phyloP scores from a whole-genome alignment of 1,139 yeast species.

The Kodamaea alishanica region DNA sequence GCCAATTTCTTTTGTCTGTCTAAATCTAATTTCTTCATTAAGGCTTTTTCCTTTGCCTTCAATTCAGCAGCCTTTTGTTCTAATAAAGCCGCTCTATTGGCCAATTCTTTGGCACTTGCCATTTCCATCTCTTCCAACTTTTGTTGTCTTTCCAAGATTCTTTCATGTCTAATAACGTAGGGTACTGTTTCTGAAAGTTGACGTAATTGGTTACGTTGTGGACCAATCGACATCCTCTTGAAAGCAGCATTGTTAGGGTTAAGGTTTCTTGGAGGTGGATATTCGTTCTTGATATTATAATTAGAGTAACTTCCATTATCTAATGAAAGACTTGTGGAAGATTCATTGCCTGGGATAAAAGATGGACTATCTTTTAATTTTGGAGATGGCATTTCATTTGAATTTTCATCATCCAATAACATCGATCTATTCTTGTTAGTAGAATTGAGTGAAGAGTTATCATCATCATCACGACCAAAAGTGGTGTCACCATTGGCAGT shows the following conservation, averaged over 20 bases:
- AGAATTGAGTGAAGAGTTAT: conserved; percentile 24
- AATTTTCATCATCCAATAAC: conserved; percentile 34
- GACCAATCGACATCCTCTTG: conserved; percentile 54
- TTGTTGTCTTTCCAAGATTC: conserved; percentile 69
- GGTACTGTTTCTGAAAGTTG: conserved; percentile 81
- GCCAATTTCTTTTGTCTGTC: conserved; percentile 15
- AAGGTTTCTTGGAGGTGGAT: conserved; percentile 32
- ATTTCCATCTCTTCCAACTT: conserved; percentile 75
- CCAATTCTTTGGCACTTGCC: conserved; percentile 69
- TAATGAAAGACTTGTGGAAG: conserved; percentile 30
- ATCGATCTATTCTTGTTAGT: conserved; percentile 26
- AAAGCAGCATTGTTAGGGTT: conserved; percentile 45
- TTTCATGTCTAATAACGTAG: conserved; percentile 71
- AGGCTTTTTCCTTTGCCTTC: conserved; percentile 58
- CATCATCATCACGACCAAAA: conserved; percentile 10
- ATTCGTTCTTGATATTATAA: conserved; percentile 22
- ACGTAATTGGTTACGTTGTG: conserved; percentile 66
- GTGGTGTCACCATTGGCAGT: conserved; percentile 5
- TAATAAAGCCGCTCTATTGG: conserved; percentile 68
- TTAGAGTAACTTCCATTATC: conserved; percentile 4
- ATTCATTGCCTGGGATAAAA: conserved; percentile 22
- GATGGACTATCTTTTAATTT: conserved; percentile 28
- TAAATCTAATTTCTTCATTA: conserved; percentile 40
- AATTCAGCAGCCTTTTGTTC: conserved; percentile 73
- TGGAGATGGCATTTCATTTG: conserved; percentile 26